Evolutionary conservation across 2,329 filamentous ascomycete genomes (phyloP).

Genomic region (Fusarium pseudoanthophilum): DNA sequence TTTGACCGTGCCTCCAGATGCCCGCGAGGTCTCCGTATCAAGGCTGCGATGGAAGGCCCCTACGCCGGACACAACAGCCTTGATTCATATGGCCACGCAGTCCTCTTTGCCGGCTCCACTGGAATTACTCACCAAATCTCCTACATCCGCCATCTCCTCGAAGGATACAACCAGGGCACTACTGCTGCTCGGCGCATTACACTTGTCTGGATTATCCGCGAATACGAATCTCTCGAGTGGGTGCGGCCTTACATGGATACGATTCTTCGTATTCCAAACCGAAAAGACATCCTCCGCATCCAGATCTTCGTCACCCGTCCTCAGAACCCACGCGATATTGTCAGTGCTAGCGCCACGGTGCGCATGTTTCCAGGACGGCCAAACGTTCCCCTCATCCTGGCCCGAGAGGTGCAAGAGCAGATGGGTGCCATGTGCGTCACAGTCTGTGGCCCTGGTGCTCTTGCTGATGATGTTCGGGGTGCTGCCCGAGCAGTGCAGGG

Average conservation of each 20-base stretch:
- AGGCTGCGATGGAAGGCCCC: slow-evolving; percentile 87
- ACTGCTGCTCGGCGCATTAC: slow-evolving; percentile 84
- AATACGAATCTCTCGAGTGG: slow-evolving; percentile 91
- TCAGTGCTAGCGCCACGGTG: slow-evolving; percentile 80
- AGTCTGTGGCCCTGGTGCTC: slow-evolving; percentile 78
- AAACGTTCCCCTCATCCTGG: slow-evolving; percentile 81
- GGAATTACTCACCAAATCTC: slow-evolving; percentile 96
- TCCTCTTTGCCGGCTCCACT: slow-evolving; percentile 91
- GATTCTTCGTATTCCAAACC: slow-evolving; percentile 80
- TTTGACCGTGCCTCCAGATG: slow-evolving; percentile 73
- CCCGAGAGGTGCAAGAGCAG: slow-evolving; percentile 83
- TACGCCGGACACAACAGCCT: slow-evolving; percentile 87
- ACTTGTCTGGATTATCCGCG: slow-evolving; percentile 92
- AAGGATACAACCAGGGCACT: slow-evolving; percentile 74
- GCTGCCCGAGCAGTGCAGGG: slow-evolving; percentile 74
- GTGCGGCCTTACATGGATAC: slow-evolving; percentile 85
- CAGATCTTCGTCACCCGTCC: slow-evolving; percentile 92
- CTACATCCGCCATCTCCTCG: slow-evolving; percentile 81
- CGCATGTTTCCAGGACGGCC: slow-evolving; percentile 93
- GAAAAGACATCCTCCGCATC: slow-evolving; percentile 85
- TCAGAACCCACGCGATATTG: slow-evolving; percentile 82
- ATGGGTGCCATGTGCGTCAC: slow-evolving; percentile 89
- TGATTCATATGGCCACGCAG: slow-evolving; percentile 89
- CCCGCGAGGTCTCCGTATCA: slow-evolving; percentile 67
- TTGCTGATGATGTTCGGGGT: slow-evolving; percentile 79